Evolutionary conservation across 139 green algal species (phyloP).

Genomic region (Nannochloris sp.): DNA sequence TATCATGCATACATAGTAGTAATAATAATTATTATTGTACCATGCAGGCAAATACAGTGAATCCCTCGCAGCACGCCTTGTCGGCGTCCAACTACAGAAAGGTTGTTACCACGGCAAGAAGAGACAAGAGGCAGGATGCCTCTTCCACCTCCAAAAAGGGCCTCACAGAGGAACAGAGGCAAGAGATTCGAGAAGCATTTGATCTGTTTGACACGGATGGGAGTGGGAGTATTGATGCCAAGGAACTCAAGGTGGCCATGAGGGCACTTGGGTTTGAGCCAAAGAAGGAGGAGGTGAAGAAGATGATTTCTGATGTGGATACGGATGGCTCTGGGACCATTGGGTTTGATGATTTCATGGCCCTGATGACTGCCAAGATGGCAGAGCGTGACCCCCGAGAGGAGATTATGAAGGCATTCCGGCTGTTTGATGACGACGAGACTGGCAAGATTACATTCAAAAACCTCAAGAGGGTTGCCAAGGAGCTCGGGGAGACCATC

Average conservation of each 20-base stretch:
- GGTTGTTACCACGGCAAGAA: constrained; percentile 58
- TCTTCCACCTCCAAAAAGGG: constrained; percentile 35
- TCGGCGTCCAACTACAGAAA: constrained; percentile 50
- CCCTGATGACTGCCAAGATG: constrained; percentile 92
- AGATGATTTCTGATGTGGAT: constrained; percentile 98
- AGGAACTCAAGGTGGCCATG: constrained; percentile 88
- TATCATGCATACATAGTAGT: no score
- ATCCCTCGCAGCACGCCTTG: no score
- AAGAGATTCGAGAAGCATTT: constrained; percentile 96
- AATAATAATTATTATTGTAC: no score
- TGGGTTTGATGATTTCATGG: constrained; percentile 74
- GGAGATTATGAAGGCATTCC: constrained; percentile 96
- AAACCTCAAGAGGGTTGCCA: constrained; percentile 94
- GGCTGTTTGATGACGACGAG: constrained; percentile 92
- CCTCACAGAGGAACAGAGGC: constrained; percentile 96
- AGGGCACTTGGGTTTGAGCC: constrained; percentile 93
- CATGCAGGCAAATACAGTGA: no score
- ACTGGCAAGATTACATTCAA: constrained; percentile 92
- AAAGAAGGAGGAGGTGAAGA: constrained; percentile 99
- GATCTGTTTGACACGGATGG: constrained; percentile 99
- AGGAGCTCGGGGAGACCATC: constrained; percentile 97
- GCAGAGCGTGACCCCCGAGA: constrained; percentile 87
- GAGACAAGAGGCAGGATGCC: constrained; percentile 52
- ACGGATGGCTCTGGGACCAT: constrained; percentile 83
- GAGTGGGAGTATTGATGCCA: constrained; percentile 93